Evolutionary conservation across 805 yeast species (phyloP).

Genomic region (Komagataella phaffii): DNA sequence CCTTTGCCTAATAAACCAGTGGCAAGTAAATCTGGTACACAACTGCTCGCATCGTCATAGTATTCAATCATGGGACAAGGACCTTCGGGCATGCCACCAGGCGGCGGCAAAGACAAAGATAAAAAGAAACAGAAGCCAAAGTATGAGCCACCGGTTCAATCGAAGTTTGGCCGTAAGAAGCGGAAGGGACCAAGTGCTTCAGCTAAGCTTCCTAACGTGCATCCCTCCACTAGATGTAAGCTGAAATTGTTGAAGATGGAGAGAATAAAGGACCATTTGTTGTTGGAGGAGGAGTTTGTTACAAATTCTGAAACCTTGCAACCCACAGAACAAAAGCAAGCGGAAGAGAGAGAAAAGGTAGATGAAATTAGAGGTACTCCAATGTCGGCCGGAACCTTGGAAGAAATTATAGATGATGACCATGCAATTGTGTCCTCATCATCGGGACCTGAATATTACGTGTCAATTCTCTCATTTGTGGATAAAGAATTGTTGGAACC

Average conservation of each 20-base stretch:
- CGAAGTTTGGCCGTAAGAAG: constrained; percentile 85
- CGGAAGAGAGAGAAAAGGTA: constrained; percentile 88
- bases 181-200: constrained; percentile 87
- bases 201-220: constrained; percentile 71
- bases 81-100: constrained; percentile 7
- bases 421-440: constrained; percentile 96
- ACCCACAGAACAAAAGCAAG: constrained; percentile 93
- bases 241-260: constrained; percentile 84
- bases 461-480: constrained; percentile 88
- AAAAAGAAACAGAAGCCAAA: constrained; percentile 79
- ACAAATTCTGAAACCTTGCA: constrained; percentile 88
- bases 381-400: constrained; percentile 90
- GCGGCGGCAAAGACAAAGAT: constrained; percentile 17
- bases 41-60: not conserved
- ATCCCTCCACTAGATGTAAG: constrained; percentile 90
- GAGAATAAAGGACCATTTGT: constrained; percentile 89
- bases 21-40: constrained; percentile 12
- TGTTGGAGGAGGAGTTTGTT: constrained; percentile 92
- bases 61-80: constrained; percentile 15
- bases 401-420: constrained; percentile 95
- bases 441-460: constrained; percentile 96
- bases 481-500: constrained; percentile 95
- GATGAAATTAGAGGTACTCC: constrained; percentile 96
- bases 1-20: constrained; percentile 15
- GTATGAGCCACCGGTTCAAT: constrained; percentile 97